Evolutionary conservation across 768 basidiomycete species (phyloP), one percentile per base, ranked within the genome.

Genomic region (Mycena venus): DNA sequence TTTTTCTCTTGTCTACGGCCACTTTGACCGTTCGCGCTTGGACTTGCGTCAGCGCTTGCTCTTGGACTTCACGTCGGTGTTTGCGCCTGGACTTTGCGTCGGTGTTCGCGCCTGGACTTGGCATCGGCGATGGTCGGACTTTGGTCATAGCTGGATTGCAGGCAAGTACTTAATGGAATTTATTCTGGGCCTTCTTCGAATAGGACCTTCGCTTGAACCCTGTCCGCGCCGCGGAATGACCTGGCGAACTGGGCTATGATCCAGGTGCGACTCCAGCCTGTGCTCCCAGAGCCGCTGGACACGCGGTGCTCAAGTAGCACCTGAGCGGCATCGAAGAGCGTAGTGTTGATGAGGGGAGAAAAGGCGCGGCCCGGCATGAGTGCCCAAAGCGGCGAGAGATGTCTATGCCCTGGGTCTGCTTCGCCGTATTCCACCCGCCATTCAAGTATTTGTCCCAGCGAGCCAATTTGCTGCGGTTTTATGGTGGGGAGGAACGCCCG

Each of bases 401-500:
- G 63, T 17, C 21, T 47, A 2, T 65, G 63, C 29, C 63, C 63
- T 17, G 49, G 47, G 29, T 27, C 47, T 9, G 63, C 19, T 29
- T 65, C 63, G 15, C 32, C 27, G 49, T 65, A 65, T 53, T 65
- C 63, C 29, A 53, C 63, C 40, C 63, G 63, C 63, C 63, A 65
- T 53, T 65, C 63, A 8, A 65, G 63, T 17, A 65, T 65, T 32
- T 65, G 63, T 23, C 63, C 47, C 21, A 65, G 63, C 19, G 63
- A 65, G 63, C 63, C 63, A n/a, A 65, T 65, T 32, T 65, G 63
- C 23, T 51, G 63, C 63, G 63, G 63, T n/a, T 53, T 65, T 42
- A 65, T 51, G 63, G 63, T 65, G 32, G 63, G 63, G n/a, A 65
- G 63, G 63, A 65, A 65, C 36, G 47, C 31, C 47, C 31, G 47